Evolutionary conservation across 306 rosid genomes (phyloP), one percentile per base, ranked within the genome.

Genomic region (Vigna nakashimae): DNA sequence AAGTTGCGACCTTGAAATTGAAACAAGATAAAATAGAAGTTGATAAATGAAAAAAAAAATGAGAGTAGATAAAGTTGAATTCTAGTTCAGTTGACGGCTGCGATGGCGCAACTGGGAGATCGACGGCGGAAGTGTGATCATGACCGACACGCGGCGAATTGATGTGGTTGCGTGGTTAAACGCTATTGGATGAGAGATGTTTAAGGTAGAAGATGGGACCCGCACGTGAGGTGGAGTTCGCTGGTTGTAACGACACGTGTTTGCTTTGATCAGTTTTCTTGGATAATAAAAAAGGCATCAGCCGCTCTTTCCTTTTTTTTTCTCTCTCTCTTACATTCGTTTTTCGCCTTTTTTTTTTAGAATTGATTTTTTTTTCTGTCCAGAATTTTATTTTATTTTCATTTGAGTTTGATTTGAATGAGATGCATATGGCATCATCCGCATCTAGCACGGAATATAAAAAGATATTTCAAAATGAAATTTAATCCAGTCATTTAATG

Each of bases 41-140:
- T 69, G 42, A 36, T 36, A 36, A 36, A 26, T 24, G 13, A 36
- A 36, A 36, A 36, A 38, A 40, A 8, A 30, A 30, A 4, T 36
- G 12, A 17, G 40, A 57, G 18, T n/a, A 34, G 78, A 76, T 82
- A 77, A 76, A 63, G 85, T 55, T 36, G 70, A 76, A 67, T 26
- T 53, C 5, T 38, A 32, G 4, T 6, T 6, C 14, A 43, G 26
- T 55, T 9, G 46, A 86, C 24, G 77, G 75, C 13, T 20, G 71
- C 5, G 82, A 76, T 76, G 13, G 59, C 53, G 14, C 42, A 65
- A 53, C 32, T 72, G 55, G 10, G 13, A 13, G 49, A 84, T 87
- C 2, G 50, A 78, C 82, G 82, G 82, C 66, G 4, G 5, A 8
- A 34, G 3, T 10, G 14, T 6, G 72, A 46, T 30, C 6, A 12